Evolutionary conservation across 805 yeast species (phyloP).

Genomic region (Hanseniaspora occidentalis): DNA sequence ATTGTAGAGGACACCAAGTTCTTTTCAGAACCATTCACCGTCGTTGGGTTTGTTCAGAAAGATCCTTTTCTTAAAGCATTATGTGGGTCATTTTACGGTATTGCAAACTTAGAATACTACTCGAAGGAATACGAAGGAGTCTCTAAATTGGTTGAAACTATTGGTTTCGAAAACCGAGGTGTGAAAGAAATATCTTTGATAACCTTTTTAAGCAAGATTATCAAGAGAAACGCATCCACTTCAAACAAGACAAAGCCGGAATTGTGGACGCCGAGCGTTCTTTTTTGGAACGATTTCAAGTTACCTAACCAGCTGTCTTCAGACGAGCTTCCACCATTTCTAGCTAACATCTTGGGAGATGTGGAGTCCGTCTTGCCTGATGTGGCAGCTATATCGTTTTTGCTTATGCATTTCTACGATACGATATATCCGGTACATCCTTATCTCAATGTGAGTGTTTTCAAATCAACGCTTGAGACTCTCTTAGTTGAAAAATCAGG

Average conservation of each 20-base stretch:
- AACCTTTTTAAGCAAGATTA: not conserved
- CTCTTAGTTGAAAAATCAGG: conserved; percentile 10
- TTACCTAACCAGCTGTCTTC: not conserved
- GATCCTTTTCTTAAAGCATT: not conserved
- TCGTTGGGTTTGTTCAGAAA: not conserved
- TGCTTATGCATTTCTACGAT: conserved; percentile 19
- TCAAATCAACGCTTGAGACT: conserved; percentile 18
- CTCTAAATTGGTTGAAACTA: not conserved
- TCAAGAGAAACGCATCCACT: not conserved
- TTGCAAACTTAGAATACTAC: not conserved
- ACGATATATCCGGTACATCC: conserved; percentile 19
- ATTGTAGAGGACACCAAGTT: not conserved
- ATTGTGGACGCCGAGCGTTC: not conserved
- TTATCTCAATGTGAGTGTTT: conserved; percentile 17
- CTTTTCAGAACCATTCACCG: not conserved
- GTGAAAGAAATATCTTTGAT: not conserved
- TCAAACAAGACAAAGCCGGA: not conserved
- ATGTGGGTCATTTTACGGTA: not conserved
- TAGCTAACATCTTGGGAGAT: conserved; percentile 13
- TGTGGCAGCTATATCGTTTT: conserved; percentile 14
- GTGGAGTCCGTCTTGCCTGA: conserved; percentile 20
- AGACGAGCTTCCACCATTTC: conserved; percentile 2
- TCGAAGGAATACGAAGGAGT: not conserved
- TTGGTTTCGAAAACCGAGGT: not conserved
- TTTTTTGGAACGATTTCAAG: conserved; percentile 1